Base-by-base conservation (phyloP, 2,329 filamentous ascomycete species). In the Colletotrichum sp. region DNA sequence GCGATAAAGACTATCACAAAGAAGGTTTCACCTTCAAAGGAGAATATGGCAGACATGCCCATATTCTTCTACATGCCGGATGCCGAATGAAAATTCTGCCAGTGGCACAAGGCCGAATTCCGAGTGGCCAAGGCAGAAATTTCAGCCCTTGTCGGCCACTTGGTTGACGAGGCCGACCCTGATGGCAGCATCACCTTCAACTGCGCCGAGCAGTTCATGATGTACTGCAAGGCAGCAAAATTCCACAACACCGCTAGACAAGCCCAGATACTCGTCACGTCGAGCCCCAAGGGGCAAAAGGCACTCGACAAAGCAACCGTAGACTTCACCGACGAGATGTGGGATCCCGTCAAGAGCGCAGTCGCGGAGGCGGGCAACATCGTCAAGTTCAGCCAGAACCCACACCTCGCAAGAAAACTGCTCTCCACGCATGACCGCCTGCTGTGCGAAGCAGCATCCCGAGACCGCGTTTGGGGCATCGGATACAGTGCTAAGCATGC, bases 181-280 rank as follows among this genome's bases (percentile, higher is more conserved):
- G 34, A 75, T 9, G 67, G 67, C 3, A 22, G 48, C 58, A 80
- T 85, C 61, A 79, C 76, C 4, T 85, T 86, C 77, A 79, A 77
- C 69, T 85, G 82, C 66, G 82, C 83, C 8, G 85, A 86, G 77
- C 84, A 86, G 70, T 86, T 85, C 77, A 86, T 86, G 84, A 86
- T 85, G 85, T 86, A 81, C 76, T 84, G 83, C 80, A 86, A 86
- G 78, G 85, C 84, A 6, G 80, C 78, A 10, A 79, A 80, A 8
- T 86, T 86, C 76, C 60, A 76, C 71, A 84, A 86, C 76, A 67
- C 58, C 16, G 70, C 65, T 1, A 74, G 77, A 5, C 79, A 81
- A 55, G 69, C 65, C 12, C 75, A 66, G 12, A 71, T 84, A 30
- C 78, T 84, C 30, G 78, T 76, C 3, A 81, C 80, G 1, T n/a